phyloP scores from a whole-genome alignment of 306 rosid genomes.

The Lagenaria siceraria region DNA sequence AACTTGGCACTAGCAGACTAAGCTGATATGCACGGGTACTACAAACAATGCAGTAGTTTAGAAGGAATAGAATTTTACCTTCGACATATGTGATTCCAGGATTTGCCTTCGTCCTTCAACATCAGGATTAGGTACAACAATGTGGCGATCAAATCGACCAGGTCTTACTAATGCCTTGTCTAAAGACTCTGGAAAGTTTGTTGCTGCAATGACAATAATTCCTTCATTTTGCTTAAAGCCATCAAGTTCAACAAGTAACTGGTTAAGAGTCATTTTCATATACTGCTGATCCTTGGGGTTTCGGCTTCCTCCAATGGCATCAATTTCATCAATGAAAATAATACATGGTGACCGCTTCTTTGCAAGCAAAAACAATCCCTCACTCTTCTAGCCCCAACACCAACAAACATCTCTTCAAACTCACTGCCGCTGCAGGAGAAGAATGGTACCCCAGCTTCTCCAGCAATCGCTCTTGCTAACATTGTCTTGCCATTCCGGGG shows the following conservation, averaged over 20 bases:
- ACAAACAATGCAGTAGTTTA: background rate
- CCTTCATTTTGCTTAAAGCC: conserved; percentile 97
- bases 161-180: conserved; percentile 94
- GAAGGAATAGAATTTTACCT: conserved; percentile 31
- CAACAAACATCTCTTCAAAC: conserved; percentile 91
- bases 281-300: conserved; percentile 66
- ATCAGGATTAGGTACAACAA: conserved; percentile 87
- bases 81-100: conserved; percentile 77
- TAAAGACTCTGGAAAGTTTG: conserved; percentile 77
- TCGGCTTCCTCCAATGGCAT: conserved; percentile 86
- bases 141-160: conserved; percentile 86
- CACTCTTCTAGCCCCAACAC: conserved; percentile 95
- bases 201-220: conserved; percentile 89
- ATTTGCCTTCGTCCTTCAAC: conserved; percentile 95
- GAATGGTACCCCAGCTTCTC: conserved; percentile 97
- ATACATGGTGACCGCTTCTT: conserved; percentile 86
- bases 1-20: background rate
- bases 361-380: conserved; percentile 84
- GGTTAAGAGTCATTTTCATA: conserved; percentile 85
- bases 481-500: conserved; percentile 97
- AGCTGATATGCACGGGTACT: background rate
- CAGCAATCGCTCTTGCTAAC: conserved; percentile 96
- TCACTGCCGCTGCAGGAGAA: conserved; percentile 92
- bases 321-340: conserved; percentile 89
- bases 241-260: conserved; percentile 86